Evolutionary conservation across 2,329 filamentous ascomycete species (phyloP), one percentile per base, ranked within the genome.

Genomic region (Neonectria coccinea): DNA sequence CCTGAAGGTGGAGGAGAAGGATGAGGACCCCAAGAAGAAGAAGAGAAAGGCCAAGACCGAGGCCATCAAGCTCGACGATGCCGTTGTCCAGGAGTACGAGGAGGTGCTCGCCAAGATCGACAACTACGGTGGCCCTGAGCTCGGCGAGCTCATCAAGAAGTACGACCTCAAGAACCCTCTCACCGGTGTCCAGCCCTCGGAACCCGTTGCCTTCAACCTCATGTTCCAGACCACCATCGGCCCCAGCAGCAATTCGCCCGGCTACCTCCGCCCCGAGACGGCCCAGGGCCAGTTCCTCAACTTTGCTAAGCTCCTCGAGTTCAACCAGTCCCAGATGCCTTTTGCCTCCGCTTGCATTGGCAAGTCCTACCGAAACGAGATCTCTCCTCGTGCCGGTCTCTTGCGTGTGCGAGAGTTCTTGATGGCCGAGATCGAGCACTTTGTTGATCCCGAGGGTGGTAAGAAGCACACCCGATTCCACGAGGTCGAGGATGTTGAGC

Each of bases 361-460:
- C 81, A 97, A 97, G 82, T 97, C 95, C 2, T 98, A 97, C 87
- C 90, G 96, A 75, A 99, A 99, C 79, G 96, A 99, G 78, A 97
- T 99, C 73, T 97, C 96, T 0, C 96, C 96, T 10, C 89, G 96
- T 60, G 89, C 93, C 68, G 96, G 96, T 81, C 89, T 99, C 44
- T 83, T 99, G 63, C 92, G 96, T 73, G 96, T 99, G 47, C 92
- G 96, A 74, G 96, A 99, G 80, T 98, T 99, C 83, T 82, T 97
- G 74, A 98, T 99, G 96, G 96, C 95, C 25, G 96, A 99, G 82
- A 97, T 99, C 73, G 96, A 99, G 84, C 96, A 99, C 80, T 99
- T 93, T 77, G 96, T 99, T 71, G 96, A 99, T 75, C 96, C 96
- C 11, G 86, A 96, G 75, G 89, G 93, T 76, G 93, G 94, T 81